These are phyloP conservation scores for Gossypium davidsonii DNA, from an alignment of 441 rosid genomes.

Conservation along the genomic window DNA sequence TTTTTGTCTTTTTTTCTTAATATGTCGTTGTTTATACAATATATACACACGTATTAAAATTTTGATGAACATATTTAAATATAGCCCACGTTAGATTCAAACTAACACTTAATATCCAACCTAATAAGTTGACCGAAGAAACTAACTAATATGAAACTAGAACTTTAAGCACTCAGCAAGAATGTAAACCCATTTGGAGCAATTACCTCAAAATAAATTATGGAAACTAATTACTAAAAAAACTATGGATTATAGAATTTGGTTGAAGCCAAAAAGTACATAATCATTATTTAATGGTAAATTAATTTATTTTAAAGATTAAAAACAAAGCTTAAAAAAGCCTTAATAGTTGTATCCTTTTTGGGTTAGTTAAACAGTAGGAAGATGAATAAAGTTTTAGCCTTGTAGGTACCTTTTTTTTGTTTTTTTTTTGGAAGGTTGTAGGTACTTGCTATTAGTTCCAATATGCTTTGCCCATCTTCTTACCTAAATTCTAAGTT, in stretches of 20 bases:
- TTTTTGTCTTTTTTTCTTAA: too few species aligned
- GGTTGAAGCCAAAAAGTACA: background rate
- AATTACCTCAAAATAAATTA: too few species aligned
- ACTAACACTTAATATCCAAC: too few species aligned
- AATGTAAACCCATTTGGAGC: too few species aligned
- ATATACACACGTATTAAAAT: too few species aligned
- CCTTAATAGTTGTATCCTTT: background rate
- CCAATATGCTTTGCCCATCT: background rate
- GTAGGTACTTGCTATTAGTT: background rate
- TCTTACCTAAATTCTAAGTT: slow-evolving; percentile 2
- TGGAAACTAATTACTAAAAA: background rate
- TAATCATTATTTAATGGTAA: background rate
- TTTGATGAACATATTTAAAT: too few species aligned
- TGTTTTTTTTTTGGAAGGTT: too few species aligned
- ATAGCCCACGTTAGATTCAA: too few species aligned
- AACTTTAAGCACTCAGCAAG: too few species aligned
- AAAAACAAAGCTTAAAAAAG: background rate
- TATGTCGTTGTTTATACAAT: too few species aligned
- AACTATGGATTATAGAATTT: background rate
- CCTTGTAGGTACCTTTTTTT: background rate
- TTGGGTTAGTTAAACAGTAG: background rate
- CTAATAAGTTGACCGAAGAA: too few species aligned
- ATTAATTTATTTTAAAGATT: background rate
- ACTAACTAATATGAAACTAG: too few species aligned
- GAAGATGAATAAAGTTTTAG: background rate